phyloP scores from a whole-genome alignment of 2,329 filamentous ascomycete species.

The Paracoccidioides brasiliensis region DNA sequence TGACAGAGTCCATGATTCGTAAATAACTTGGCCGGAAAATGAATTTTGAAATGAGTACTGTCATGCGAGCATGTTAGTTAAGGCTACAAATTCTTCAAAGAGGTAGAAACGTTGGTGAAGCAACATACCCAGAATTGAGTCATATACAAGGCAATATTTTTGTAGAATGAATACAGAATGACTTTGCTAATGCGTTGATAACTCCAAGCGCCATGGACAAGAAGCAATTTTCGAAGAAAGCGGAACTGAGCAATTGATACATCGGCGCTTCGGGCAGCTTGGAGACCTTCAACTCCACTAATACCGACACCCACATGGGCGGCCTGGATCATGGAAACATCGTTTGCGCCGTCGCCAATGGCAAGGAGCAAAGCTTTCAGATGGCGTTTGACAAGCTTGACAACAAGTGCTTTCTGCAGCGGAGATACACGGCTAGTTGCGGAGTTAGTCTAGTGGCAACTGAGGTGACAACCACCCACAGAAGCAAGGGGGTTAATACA shows the following conservation, averaged over 20 bases:
- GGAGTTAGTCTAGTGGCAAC: not conserved
- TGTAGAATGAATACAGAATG: slow-evolving; percentile 97
- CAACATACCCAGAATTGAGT: slow-evolving; percentile 89
- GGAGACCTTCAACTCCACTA: slow-evolving; percentile 89
- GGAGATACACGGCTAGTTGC: slow-evolving; percentile 72
- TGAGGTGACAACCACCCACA: too few relatives aligned
- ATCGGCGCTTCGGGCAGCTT: slow-evolving; percentile 89
- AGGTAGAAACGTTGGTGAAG: not conserved
- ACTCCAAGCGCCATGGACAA: slow-evolving; percentile 94
- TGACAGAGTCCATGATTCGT: slow-evolving; percentile 97
- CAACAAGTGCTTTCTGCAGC: slow-evolving; percentile 89
- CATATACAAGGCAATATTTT: slow-evolving; percentile 97
- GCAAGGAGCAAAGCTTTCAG: slow-evolving; percentile 83
- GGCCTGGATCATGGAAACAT: slow-evolving; percentile 99
- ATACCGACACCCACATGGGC: slow-evolving; percentile 97
- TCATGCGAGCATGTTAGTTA: slow-evolving; percentile 40
- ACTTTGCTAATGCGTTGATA: slow-evolving; percentile 96
- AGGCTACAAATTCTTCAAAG: not conserved
- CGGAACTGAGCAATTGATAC: slow-evolving; percentile 94
- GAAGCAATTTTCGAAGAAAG: slow-evolving; percentile 79
- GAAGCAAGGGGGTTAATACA: slow-evolving; percentile 13
- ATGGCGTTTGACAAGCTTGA: slow-evolving; percentile 94
- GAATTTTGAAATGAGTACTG: slow-evolving; percentile 96
- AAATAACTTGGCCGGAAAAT: slow-evolving; percentile 95
- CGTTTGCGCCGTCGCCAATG: slow-evolving; percentile 94